Evolutionary conservation across 1,284 basidiomycete genomes (phyloP).

Genomic region (Boletus hoseneyae): DNA sequence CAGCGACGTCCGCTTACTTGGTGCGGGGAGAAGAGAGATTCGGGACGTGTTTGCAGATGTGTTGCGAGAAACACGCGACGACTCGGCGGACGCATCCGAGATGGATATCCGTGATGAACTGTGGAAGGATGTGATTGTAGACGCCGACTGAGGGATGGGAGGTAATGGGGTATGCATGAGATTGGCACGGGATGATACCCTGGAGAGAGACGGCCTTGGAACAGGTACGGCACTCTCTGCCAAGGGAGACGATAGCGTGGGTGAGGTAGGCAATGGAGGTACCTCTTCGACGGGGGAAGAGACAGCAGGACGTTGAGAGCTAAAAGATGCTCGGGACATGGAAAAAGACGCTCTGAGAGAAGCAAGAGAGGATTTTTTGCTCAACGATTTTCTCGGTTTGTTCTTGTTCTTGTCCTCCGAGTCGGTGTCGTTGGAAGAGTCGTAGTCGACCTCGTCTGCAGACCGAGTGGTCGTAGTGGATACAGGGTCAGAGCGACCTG

Average conservation of each 20-base stretch:
- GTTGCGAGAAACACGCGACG: conserved; percentile 17
- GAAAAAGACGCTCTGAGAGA: conserved; percentile 32
- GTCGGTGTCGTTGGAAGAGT: conserved; percentile 27
- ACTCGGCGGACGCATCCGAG: conserved; percentile 13
- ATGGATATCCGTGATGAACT: conserved; percentile 27
- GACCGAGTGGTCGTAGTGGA: conserved; percentile 2
- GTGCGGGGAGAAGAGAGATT: conserved; percentile 25
- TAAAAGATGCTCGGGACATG: conserved; percentile 31
- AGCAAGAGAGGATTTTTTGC: conserved; percentile 30
- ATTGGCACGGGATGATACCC: conserved; percentile 22
- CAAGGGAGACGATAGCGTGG: conserved; percentile 10
- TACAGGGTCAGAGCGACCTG: conserved; percentile 22
- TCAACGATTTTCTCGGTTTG: conserved; percentile 21
- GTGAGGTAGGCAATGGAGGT: conserved; percentile 29
- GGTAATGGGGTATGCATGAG: conserved; percentile 14
- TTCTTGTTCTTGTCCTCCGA: conserved; percentile 14
- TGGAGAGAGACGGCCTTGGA: conserved; percentile 19
- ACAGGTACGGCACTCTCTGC: neutral
- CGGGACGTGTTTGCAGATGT: conserved; percentile 16
- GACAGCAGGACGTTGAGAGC: conserved; percentile 25
- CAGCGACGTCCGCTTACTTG: conserved; percentile 28
- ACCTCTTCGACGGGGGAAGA: conserved; percentile 22
- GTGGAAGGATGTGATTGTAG: conserved; percentile 24
- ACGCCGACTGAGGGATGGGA: conserved; percentile 32
- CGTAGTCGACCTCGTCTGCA: conserved; percentile 19